phyloP scores from a whole-genome alignment of 1,139 yeast species.

The Sugiyamaella paludigena region DNA sequence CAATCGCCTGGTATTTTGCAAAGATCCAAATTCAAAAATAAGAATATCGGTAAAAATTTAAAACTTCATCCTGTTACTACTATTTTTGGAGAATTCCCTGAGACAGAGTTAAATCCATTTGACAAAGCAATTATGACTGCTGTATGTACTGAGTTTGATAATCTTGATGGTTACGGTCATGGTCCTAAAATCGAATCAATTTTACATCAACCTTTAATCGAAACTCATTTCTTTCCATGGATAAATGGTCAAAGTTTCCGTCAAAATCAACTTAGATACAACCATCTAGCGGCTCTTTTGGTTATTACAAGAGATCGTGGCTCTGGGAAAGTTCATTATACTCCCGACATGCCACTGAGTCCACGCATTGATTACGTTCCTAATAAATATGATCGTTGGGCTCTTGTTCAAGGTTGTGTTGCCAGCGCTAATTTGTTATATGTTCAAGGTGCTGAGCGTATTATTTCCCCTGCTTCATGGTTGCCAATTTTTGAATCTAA shows the following conservation, averaged over 20 bases:
- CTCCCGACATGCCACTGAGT: constrained; percentile 41
- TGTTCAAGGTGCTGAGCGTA: constrained; percentile 51
- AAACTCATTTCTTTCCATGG: constrained; percentile 48
- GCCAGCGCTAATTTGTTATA: constrained; percentile 49
- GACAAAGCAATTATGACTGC: constrained; percentile 52
- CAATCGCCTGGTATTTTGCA: constrained; percentile 52
- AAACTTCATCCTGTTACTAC: constrained; percentile 53
- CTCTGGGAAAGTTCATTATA: constrained; percentile 38
- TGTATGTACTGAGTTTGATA: constrained; percentile 50
- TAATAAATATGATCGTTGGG: constrained; percentile 46
- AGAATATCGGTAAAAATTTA: constrained; percentile 53
- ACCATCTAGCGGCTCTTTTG: constrained; percentile 45
- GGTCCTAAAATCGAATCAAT: constrained; percentile 58
- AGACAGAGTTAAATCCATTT: constrained; percentile 37
- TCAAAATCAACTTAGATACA: constrained; percentile 42
- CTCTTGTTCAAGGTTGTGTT: constrained; percentile 45
- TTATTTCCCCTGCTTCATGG: constrained; percentile 43
- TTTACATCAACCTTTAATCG: constrained; percentile 48
- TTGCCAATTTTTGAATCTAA: constrained; percentile 44
- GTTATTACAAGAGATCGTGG: constrained; percentile 51
- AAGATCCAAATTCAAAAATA: constrained; percentile 54
- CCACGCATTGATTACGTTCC: constrained; percentile 45
- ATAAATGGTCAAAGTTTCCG: constrained; percentile 41
- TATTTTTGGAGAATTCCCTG: constrained; percentile 46
- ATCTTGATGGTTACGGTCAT: constrained; percentile 55